Conservation (phyloP, 2,329 filamentous ascomycete species). For the Colletotrichum orbiculare region DNA sequence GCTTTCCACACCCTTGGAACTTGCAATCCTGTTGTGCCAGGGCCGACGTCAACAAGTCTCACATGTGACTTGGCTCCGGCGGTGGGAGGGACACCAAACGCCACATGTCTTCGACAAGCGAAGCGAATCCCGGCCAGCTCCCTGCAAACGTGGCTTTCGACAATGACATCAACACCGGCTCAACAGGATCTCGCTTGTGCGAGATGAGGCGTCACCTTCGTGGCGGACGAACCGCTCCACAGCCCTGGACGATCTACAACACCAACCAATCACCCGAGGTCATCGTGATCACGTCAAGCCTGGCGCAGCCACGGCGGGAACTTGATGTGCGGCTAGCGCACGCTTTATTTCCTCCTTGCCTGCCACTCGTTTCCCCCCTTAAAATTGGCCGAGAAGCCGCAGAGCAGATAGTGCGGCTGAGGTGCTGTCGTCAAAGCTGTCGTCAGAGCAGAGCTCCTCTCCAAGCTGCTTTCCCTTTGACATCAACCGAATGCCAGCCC, state of each 20-base stretch:
- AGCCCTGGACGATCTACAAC: slow-evolving; percentile 11
- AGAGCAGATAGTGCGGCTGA: too few species aligned
- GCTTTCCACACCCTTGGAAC: background rate
- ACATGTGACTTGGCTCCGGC: slow-evolving; percentile 7
- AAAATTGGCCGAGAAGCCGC: too few species aligned
- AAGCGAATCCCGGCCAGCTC: slow-evolving; percentile 10
- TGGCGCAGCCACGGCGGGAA: background rate
- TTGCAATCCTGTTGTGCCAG: background rate
- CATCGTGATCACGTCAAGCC: slow-evolving; percentile 5
- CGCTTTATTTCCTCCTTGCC: background rate
- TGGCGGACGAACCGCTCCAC: slow-evolving; percentile 3
- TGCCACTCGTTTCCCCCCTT: too few species aligned
- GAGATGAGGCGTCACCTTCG: background rate
- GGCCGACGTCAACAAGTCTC: slow-evolving; percentile 23
- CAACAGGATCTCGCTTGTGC: background rate
- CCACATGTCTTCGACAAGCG: background rate
- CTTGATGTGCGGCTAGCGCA: background rate
- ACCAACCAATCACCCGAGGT: slow-evolving; percentile 2
- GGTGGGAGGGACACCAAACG: background rate
- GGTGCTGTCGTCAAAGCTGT: too few species aligned
- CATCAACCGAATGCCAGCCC: background rate
- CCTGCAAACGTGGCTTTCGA: slow-evolving; percentile 22
- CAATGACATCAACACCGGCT: slow-evolving; percentile 24
- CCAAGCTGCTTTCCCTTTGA: background rate
- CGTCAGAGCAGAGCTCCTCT: too few species aligned